Evolutionary conservation across 805 yeast genomes (phyloP).

Genomic region (Yamadazyma phyllophila): DNA sequence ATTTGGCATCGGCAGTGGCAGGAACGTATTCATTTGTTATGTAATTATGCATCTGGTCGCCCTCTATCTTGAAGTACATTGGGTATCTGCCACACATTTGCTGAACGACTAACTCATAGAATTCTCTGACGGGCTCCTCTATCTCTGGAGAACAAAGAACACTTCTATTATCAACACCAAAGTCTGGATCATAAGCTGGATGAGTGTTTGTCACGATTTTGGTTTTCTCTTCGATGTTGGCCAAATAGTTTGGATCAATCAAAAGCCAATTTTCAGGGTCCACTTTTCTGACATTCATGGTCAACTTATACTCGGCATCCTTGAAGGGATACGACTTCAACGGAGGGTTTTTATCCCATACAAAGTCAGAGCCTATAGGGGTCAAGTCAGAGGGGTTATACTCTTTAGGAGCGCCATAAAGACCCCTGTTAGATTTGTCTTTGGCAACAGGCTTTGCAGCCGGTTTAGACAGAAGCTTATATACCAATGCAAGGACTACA

Average conservation of each 20-base stretch:
- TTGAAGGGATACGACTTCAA: conserved; percentile 51
- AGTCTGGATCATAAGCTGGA: conserved; percentile 28
- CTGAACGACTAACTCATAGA: conserved; percentile 28
- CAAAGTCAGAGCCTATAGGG: conserved; percentile 21
- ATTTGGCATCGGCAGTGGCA: not conserved
- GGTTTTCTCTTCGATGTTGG: conserved; percentile 24
- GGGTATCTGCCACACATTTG: conserved; percentile 41
- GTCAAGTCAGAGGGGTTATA: conserved; percentile 14
- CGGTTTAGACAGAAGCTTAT: not conserved
- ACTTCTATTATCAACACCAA: conserved; percentile 27
- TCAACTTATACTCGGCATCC: conserved; percentile 56
- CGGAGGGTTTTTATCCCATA: conserved; percentile 22
- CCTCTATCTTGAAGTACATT: conserved; percentile 26
- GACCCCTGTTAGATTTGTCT: not conserved
- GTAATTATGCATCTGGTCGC: conserved; percentile 21
- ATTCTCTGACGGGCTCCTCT: conserved; percentile 33
- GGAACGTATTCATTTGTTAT: conserved; percentile 26
- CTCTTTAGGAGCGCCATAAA: conserved; percentile 7
- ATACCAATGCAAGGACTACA: not conserved
- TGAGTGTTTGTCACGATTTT: conserved; percentile 30
- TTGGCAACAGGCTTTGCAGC: not conserved
- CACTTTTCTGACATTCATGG: conserved; percentile 55
- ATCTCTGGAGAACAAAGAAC: conserved; percentile 33
- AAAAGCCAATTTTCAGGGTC: conserved; percentile 41
- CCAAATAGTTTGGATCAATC: conserved; percentile 34